Base-by-base conservation (phyloP, 2,329 filamentous ascomycete species). In the Ceratocystis ficicola region DNA sequence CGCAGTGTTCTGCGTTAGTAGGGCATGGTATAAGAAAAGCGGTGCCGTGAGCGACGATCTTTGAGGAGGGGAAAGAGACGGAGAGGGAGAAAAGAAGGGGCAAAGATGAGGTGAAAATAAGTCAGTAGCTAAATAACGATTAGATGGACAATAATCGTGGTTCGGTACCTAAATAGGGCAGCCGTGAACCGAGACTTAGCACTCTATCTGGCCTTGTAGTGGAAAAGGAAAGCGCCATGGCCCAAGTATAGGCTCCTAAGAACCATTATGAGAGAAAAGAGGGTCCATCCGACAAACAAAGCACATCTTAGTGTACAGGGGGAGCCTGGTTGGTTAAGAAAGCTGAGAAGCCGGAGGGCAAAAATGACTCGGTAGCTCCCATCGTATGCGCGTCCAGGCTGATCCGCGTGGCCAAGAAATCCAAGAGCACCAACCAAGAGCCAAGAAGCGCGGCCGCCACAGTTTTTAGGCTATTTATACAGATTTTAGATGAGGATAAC, bases 171-270 rank as follows among this genome's bases (percentile, higher is more conserved):
- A 59, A 59, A 59, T 59, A 59, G 52, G n/a, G 52, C 20, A 59
- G 32, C 15, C 28, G 4, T 59, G 52, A 30, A n/a, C 36, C 28
- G 28, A 59, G 28, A 32, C 52, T 32, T 41, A 5, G 3, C 5
- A 32, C 52, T n/a, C 30, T 28, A 57, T 57, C 52, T n/a, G 17
- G n/a, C 1, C 52, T 59, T 4, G 28, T 7, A 17, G 28, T 36
- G n/a, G 52, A n/a, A n/a, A 57, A 57, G 12, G 12, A 32, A 3
- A 5, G 25, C 28, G 52, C n/a, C 52, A 57, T 30, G 28, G 25
- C 22, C 52, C 28, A 59, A 59, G 52, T 59, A 59, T 59, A 59
- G 52, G 52, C 52, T 59, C 52, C 28, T 30, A 15, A 59, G 52
- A 32, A n/a, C 52, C 28, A 59, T 28, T 30, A 59, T 32, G 20